Evolutionary conservation across 139 green algal species (phyloP).

Genomic region (Prasinococcaceae sp.): DNA sequence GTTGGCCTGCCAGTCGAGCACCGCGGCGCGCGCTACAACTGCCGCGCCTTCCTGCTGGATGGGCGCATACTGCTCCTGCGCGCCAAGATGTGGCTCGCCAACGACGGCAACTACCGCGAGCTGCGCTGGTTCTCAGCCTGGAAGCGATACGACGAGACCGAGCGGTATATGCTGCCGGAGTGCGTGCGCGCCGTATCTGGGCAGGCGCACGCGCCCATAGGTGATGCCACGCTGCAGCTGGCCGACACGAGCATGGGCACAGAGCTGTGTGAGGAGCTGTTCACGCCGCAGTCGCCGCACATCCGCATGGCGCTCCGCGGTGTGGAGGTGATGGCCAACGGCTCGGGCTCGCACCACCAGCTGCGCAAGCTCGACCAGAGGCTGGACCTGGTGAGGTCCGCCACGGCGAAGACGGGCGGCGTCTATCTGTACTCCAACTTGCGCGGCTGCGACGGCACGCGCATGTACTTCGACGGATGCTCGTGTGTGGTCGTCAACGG

Average conservation of each 20-base stretch:
- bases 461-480: constrained; percentile 77
- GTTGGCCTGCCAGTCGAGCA: constrained; percentile 87
- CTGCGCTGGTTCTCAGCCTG: constrained; percentile 43
- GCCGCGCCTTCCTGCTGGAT: constrained; percentile 67
- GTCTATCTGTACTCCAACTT: constrained; percentile 98
- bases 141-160: constrained; percentile 26
- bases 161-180: constrained; percentile 51
- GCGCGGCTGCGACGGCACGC: constrained; percentile 81
- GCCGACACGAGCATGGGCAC: constrained; percentile 41
- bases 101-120: constrained; percentile 93
- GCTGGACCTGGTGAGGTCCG: constrained; percentile 68
- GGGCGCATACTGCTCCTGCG: constrained; percentile 70
- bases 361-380: constrained; percentile 64
- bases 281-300: constrained; percentile 59
- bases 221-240: constrained; percentile 51
- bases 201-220: constrained; percentile 64
- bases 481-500: constrained; percentile 76
- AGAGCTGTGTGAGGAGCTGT: constrained; percentile 95
- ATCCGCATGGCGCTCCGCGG: constrained; percentile 34
- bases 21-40: constrained; percentile 80
- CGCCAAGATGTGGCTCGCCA: constrained; percentile 81
- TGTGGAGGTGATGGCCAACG: constrained; percentile 89
- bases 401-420: constrained; percentile 74
- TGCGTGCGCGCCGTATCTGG: constrained; percentile 34
- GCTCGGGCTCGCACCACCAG: constrained; percentile 75